Conservation (phyloP, 345 rosid genomes). For the Xanthoceras sorbifolium region DNA sequence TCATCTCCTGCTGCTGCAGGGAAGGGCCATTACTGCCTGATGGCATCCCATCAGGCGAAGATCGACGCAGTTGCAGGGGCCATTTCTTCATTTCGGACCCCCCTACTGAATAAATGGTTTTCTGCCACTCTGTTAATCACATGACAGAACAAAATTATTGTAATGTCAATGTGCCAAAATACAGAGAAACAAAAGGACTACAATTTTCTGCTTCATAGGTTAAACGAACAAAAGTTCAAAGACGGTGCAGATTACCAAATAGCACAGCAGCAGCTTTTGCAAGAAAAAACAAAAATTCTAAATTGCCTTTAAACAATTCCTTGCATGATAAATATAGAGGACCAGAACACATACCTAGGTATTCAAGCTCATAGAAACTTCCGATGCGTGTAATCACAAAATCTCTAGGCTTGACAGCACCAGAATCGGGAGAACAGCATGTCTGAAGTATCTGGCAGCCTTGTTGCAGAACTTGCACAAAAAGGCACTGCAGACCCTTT, state of each 20-base stretch:
- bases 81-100: slow-evolving; percentile 93
- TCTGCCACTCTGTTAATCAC: slow-evolving; percentile 89
- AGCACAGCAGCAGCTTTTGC: slow-evolving; percentile 1
- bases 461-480: slow-evolving; percentile 95
- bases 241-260: neutral
- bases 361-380: slow-evolving; percentile 93
- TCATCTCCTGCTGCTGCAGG: slow-evolving; percentile 88
- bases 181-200: slow-evolving; percentile 1
- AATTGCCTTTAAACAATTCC: neutral
- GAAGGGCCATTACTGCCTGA: slow-evolving; percentile 68
- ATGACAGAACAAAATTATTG: slow-evolving; percentile 16
- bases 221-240: slow-evolving; percentile 5
- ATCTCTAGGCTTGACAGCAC: slow-evolving; percentile 82
- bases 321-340: neutral
- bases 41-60: slow-evolving; percentile 80
- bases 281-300: neutral
- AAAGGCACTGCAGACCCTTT: slow-evolving; percentile 96
- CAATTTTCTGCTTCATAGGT: slow-evolving; percentile 1
- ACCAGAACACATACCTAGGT: slow-evolving; percentile 56
- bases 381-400: slow-evolving; percentile 91
- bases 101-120: slow-evolving; percentile 88
- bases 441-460: slow-evolving; percentile 96
- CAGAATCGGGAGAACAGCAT: slow-evolving; percentile 79
- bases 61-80: slow-evolving; percentile 89
- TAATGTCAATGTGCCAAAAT: slow-evolving; percentile 6